Conservation (phyloP, 257 asterid genomes). For the Gentiana dahurica region DNA sequence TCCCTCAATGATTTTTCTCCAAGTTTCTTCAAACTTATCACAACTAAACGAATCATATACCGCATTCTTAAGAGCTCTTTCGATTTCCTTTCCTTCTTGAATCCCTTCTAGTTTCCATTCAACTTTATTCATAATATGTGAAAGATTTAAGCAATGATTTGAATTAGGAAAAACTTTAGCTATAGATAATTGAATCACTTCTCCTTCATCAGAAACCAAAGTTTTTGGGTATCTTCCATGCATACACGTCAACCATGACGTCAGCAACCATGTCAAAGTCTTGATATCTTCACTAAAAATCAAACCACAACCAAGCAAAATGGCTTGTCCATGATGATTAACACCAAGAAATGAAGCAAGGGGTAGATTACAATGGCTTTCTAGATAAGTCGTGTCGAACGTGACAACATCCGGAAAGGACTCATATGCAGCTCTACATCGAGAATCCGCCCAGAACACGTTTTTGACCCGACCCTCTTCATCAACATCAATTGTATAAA, state of each 20-base stretch:
- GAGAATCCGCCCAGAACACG: conserved; percentile 56
- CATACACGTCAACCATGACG: conserved; percentile 51
- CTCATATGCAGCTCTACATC: conserved; percentile 40
- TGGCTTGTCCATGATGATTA: conserved; percentile 49
- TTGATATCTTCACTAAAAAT: conserved; percentile 51
- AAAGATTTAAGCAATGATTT: conserved; percentile 34
- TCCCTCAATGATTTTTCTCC: too few relatives aligned
- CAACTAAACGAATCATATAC: too few relatives aligned
- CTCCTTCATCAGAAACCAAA: conserved; percentile 42
- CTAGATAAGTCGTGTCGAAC: conserved; percentile 46
- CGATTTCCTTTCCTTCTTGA: conserved; percentile 40
- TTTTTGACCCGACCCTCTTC: conserved; percentile 38
- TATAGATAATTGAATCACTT: conserved; percentile 20
- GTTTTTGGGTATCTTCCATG: conserved; percentile 34
- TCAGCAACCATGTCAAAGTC: conserved; percentile 41
- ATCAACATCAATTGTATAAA: conserved; percentile 49
- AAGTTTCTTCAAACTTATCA: too few relatives aligned
- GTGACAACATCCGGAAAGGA: conserved; percentile 42
- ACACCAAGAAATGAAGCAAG: conserved; percentile 51
- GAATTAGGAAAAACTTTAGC: conserved; percentile 42
- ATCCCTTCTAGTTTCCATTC: conserved; percentile 17
- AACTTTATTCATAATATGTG: conserved; percentile 9
- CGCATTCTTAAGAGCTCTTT: conserved; percentile 20
- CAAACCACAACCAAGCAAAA: conserved; percentile 56
- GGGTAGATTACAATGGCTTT: conserved; percentile 47